A percentile compares a stretch with the other conserved stretches of the same genome.
Conservation (phyloP, 305 asterid species). For the Fraxinus dipetala region DNA sequence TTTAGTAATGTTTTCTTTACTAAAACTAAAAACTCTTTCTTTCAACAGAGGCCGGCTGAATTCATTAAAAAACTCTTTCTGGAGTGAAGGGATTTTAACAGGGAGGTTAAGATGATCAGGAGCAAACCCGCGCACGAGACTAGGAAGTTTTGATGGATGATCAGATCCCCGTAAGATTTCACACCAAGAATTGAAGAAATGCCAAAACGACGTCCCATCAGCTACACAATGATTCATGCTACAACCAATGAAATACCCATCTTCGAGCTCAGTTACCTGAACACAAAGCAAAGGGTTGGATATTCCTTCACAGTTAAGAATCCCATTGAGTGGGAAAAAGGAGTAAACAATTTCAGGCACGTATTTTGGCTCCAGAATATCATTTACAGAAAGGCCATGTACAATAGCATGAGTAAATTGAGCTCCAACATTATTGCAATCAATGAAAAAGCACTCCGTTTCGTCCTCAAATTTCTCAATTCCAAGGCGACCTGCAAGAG, state of each 20-base stretch:
- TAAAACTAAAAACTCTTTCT: slow-evolving; percentile 31
- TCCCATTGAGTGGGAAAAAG: slow-evolving; percentile 33
- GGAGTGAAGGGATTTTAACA: slow-evolving; percentile 11
- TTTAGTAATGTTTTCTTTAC: slow-evolving; percentile 19
- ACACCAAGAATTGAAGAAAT: slow-evolving; percentile 57
- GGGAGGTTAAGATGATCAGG: not conserved
- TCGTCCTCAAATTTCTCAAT: slow-evolving; percentile 8
- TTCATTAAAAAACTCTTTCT: not conserved
- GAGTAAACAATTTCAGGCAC: slow-evolving; percentile 29
- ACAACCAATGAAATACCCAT: slow-evolving; percentile 45
- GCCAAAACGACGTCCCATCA: slow-evolving; percentile 53
- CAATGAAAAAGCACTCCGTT: slow-evolving; percentile 17
- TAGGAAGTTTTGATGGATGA: slow-evolving; percentile 15
- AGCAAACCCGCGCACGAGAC: slow-evolving; percentile 22
- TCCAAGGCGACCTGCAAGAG: slow-evolving; percentile 37
- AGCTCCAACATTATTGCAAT: slow-evolving; percentile 35
- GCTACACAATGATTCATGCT: slow-evolving; percentile 35
- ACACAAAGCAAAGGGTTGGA: slow-evolving; percentile 38
- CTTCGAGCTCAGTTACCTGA: slow-evolving; percentile 44
- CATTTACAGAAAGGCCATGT: not conserved
- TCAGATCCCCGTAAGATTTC: slow-evolving; percentile 35
- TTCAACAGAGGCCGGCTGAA: not conserved
- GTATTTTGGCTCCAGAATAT: slow-evolving; percentile 19
- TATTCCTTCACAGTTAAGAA: slow-evolving; percentile 26
- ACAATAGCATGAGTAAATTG: slow-evolving; percentile 27